phyloP scores from a whole-genome alignment of 345 rosid species.

The Brassica incana region DNA sequence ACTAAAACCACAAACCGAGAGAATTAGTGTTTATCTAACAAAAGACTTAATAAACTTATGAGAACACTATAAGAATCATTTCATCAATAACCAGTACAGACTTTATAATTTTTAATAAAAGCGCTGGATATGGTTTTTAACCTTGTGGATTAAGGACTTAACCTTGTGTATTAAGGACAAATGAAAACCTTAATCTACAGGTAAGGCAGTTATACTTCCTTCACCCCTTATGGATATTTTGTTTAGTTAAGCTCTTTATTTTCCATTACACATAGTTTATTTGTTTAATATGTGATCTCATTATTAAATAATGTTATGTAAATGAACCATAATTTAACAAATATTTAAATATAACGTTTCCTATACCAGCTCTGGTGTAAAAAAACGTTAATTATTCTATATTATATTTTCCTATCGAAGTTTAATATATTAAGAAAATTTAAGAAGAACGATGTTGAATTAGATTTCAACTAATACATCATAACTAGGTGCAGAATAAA shows the following conservation, averaged over 20 bases:
- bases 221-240: neutral
- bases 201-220: neutral
- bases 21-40: neutral
- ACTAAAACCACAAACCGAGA: neutral
- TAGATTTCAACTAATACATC: slow-evolving; percentile 12
- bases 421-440: neutral
- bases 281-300: neutral
- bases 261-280: neutral
- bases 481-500: neutral
- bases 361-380: neutral
- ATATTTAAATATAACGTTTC: neutral
- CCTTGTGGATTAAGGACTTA: neutral
- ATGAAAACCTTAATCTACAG: neutral
- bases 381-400: neutral
- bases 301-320: neutral
- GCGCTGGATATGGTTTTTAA: neutral
- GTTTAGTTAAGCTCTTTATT: neutral
- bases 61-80: neutral
- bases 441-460: neutral
- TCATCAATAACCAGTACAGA: neutral
- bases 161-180: too few relatives aligned
- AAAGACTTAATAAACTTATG: neutral
- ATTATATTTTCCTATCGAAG: neutral
- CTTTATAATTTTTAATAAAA: neutral
- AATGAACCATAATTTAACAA: neutral